A percentile compares a stretch with the other conserved stretches of the same genome.
Conservation (phyloP, 2,329 filamentous ascomycete genomes). For the Tympanopsis confertula region DNA sequence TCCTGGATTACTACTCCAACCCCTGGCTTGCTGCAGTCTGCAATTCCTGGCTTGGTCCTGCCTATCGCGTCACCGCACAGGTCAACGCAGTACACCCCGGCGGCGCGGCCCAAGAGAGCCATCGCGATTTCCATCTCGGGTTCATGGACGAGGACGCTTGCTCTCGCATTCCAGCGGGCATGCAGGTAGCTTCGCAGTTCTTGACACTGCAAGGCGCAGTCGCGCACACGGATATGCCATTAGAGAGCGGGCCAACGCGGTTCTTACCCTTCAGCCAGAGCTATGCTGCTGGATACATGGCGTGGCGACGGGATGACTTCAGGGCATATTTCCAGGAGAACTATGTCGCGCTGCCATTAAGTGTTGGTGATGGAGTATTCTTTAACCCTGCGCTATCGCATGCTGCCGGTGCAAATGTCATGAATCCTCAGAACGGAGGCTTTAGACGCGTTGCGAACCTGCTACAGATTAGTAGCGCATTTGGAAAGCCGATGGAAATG, state of each 20-base stretch:
- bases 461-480: conserved; percentile 47
- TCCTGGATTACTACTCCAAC: conserved; percentile 46
- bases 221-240: conserved; percentile 48
- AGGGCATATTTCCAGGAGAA: conserved; percentile 37
- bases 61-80: conserved; percentile 48
- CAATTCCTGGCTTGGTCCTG: conserved; percentile 45
- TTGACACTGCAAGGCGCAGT: conserved; percentile 53
- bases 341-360: conserved; percentile 38
- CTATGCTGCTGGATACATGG: conserved; percentile 44
- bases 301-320: conserved; percentile 40
- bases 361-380: conserved; percentile 47
- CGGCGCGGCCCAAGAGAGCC: conserved; percentile 40
- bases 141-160: conserved; percentile 40
- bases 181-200: conserved; percentile 41
- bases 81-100: conserved; percentile 52
- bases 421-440: conserved; percentile 11
- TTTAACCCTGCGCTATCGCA: conserved; percentile 55
- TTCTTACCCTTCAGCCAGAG: conserved; percentile 48
- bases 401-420: conserved; percentile 45
- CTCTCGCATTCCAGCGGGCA: conserved; percentile 33
- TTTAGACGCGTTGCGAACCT: conserved; percentile 47
- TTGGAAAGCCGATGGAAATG: conserved; percentile 53
- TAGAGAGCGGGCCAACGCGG: conserved; percentile 45
- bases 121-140: conserved; percentile 54
- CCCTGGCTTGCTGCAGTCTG: conserved; percentile 40